A percentile compares a stretch with the other conserved stretches of the same genome.
phyloP scores from a whole-genome alignment of 345 rosid genomes.

The Microcos paniculata region DNA sequence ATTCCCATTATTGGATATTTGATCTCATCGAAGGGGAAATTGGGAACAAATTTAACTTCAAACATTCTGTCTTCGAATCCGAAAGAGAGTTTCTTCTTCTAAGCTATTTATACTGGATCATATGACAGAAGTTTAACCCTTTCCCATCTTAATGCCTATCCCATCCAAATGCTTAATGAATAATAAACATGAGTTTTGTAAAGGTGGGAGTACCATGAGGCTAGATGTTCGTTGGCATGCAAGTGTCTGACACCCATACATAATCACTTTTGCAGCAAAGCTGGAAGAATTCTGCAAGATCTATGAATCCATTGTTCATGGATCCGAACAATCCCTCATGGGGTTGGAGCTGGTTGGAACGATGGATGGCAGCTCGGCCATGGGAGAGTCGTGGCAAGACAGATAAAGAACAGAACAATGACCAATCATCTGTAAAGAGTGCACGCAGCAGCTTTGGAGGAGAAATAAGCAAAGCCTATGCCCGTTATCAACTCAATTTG shows the following conservation, averaged over 20 bases:
- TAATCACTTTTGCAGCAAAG: conserved; percentile 54
- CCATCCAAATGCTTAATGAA: no score
- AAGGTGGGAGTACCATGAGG: neutral
- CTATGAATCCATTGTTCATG: conserved; percentile 69
- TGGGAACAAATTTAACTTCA: neutral
- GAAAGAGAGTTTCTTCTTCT: neutral
- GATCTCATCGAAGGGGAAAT: neutral
- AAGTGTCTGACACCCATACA: conserved; percentile 13
- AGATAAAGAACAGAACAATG: conserved; percentile 62
- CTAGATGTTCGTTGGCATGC: neutral
- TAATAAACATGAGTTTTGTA: neutral
- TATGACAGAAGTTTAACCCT: no score
- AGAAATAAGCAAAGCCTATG: conserved; percentile 62
- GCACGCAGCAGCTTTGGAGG: conserved; percentile 43
- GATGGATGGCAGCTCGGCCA: conserved; percentile 96
- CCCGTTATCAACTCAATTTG: conserved; percentile 63
- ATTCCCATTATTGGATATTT: neutral
- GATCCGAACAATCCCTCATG: conserved; percentile 82
- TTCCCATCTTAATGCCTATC: no score
- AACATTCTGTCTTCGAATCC: neutral
- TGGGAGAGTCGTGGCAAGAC: conserved; percentile 47
- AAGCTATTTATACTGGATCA: neutral
- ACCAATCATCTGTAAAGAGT: conserved; percentile 50
- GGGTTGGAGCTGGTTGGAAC: conserved; percentile 99
- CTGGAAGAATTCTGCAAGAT: conserved; percentile 70